Evolutionary conservation across 1,284 basidiomycete genomes (phyloP).

Genomic region (Sporisorium reilianum): DNA sequence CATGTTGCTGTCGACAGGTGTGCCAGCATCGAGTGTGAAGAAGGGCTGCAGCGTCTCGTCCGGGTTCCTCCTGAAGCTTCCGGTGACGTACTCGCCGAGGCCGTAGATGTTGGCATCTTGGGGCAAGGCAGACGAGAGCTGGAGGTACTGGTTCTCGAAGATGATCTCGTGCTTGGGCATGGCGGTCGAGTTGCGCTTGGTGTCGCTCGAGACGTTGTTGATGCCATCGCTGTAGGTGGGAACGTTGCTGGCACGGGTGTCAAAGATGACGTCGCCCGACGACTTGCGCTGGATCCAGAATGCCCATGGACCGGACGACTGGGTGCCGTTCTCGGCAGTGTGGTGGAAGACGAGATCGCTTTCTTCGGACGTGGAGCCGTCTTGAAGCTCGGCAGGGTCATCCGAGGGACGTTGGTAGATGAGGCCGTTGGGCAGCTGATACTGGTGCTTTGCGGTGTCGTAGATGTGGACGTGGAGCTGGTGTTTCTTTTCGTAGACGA

Average conservation of each 20-base stretch:
- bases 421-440: constrained; percentile 76
- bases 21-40: constrained; percentile 75
- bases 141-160: constrained; percentile 83
- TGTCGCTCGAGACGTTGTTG: constrained; percentile 29
- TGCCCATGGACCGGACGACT: constrained; percentile 74
- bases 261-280: constrained; percentile 76
- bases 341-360: constrained; percentile 75
- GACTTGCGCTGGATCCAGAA: constrained; percentile 79
- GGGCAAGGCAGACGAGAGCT: constrained; percentile 69
- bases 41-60: constrained; percentile 77
- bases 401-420: constrained; percentile 75
- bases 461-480: constrained; percentile 79
- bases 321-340: constrained; percentile 70
- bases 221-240: constrained; percentile 51
- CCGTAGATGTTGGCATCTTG: constrained; percentile 79
- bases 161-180: constrained; percentile 58
- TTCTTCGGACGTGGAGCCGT: constrained; percentile 36
- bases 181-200: constrained; percentile 53
- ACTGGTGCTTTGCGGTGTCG: constrained; percentile 75
- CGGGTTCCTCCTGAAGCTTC: constrained; percentile 75
- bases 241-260: constrained; percentile 73
- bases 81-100: constrained; percentile 79
- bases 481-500: constrained; percentile 74
- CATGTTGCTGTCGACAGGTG: constrained; percentile 67
- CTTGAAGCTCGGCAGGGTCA: constrained; percentile 39